Percentiles rank a stretch among this genome's conserved stretches.
Conservation (phyloP, 1,139 yeast genomes). For the Debaryomyces nepalensis region DNA sequence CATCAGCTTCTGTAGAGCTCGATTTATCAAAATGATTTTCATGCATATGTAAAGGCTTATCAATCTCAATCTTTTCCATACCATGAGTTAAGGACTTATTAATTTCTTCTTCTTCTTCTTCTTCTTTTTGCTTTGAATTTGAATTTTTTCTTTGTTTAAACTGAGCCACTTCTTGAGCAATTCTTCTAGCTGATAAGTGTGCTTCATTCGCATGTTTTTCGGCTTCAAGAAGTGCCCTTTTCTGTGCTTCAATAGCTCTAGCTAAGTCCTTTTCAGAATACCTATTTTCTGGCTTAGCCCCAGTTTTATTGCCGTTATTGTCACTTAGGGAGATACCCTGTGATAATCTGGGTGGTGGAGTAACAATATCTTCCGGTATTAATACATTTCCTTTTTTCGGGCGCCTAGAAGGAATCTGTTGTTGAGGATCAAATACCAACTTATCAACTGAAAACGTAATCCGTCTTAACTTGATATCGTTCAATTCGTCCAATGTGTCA, state of each 20-base stretch:
- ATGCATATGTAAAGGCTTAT: conserved; percentile 70
- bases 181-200: conserved; percentile 67
- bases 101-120: conserved; percentile 32
- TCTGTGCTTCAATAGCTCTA: conserved; percentile 62
- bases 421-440: conserved; percentile 83
- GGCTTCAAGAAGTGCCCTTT: conserved; percentile 59
- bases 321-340: conserved; percentile 60
- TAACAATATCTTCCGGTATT: conserved; percentile 70
- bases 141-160: conserved; percentile 31
- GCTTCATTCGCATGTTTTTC: conserved; percentile 78
- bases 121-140: conserved; percentile 19
- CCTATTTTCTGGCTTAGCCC: conserved; percentile 29
- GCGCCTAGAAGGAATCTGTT: conserved; percentile 87
- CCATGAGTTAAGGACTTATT: conserved; percentile 23
- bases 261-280: conserved; percentile 57
- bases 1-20: not conserved
- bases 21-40: conserved; percentile 55
- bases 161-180: conserved; percentile 63
- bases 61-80: conserved; percentile 36
- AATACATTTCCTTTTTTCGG: conserved; percentile 82
- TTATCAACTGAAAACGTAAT: conserved; percentile 79
- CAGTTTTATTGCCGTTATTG: conserved; percentile 23
- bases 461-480: conserved; percentile 51
- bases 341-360: conserved; percentile 65
- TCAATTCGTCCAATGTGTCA: conserved; percentile 44